These are phyloP conservation scores for Aspergillus sp. DNA, from an alignment of 2,329 filamentous ascomycete genomes.

Conservation along the genomic window DNA sequence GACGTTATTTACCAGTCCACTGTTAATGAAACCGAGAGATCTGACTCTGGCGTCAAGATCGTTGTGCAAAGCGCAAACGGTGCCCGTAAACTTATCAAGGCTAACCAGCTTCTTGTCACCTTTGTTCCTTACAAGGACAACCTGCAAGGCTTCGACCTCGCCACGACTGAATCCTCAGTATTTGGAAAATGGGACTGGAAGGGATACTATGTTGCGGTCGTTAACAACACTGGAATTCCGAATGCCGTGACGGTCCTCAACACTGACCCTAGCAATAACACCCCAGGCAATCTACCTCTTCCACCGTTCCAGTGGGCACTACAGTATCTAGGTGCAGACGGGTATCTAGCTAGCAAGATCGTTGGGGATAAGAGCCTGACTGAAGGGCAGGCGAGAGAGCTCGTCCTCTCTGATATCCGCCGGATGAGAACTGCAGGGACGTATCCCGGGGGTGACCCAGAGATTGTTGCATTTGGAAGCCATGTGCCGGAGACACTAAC, in stretches of 20 bases:
- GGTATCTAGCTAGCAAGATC: slow-evolving; percentile 8
- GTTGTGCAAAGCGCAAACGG: slow-evolving; percentile 25
- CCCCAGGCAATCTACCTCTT: slow-evolving; percentile 21
- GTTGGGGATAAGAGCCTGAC: slow-evolving; percentile 17
- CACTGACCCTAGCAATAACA: slow-evolving; percentile 12
- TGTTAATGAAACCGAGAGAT: slow-evolving; percentile 15
- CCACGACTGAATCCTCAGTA: slow-evolving; percentile 23
- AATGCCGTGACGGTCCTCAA: slow-evolving; percentile 19
- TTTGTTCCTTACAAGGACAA: slow-evolving; percentile 35
- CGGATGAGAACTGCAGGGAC: slow-evolving; percentile 7
- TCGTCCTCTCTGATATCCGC: slow-evolving; percentile 10
- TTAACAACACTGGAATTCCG: slow-evolving; percentile 35
- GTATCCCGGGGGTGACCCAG: slow-evolving; percentile 12
- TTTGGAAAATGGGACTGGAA: slow-evolving; percentile 35
- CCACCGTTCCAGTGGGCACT: slow-evolving; percentile 8
- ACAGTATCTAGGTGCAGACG: slow-evolving; percentile 7
- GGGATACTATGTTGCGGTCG: slow-evolving; percentile 33
- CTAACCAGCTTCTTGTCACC: slow-evolving; percentile 38
- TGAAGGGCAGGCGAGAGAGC: slow-evolving; percentile 6
- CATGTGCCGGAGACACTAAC: slow-evolving; percentile 34
- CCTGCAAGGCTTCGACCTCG: slow-evolving; percentile 33
- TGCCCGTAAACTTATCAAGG: slow-evolving; percentile 24
- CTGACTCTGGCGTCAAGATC: slow-evolving; percentile 16
- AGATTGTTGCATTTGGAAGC: slow-evolving; percentile 29
- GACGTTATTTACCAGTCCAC: slow-evolving; percentile 21